These are phyloP conservation scores for Rhizopogon sp. DNA, from an alignment of 768 basidiomycete genomes.

Conservation along the genomic window DNA sequence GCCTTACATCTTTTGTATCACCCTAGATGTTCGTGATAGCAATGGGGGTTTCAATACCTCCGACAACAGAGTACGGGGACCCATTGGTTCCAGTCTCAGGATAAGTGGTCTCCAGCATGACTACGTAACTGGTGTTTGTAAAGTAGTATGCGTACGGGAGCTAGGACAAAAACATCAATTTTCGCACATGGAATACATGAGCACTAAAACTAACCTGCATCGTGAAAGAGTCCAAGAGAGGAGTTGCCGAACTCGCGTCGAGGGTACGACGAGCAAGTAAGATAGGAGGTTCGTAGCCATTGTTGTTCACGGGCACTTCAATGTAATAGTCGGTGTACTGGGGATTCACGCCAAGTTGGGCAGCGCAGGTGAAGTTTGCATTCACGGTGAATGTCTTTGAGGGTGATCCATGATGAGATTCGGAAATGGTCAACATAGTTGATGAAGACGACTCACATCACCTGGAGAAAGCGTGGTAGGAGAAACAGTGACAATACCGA, in stretches of 20 bases:
- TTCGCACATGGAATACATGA: background rate
- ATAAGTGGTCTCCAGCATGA: slow-evolving; percentile 20
- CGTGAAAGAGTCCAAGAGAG: slow-evolving; percentile 11
- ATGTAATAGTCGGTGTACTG: slow-evolving; percentile 28
- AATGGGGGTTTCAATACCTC: slow-evolving; percentile 12
- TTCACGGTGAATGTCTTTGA: slow-evolving; percentile 16
- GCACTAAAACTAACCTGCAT: slow-evolving; percentile 9
- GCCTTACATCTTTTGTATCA: too few relatives aligned
- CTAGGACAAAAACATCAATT: slow-evolving; percentile 12
- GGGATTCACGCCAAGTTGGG: slow-evolving; percentile 14
- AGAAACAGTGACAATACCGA: slow-evolving; percentile 12
- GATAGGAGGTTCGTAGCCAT: slow-evolving; percentile 24
- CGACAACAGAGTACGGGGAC: slow-evolving; percentile 16
- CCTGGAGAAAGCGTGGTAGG: slow-evolving; percentile 19
- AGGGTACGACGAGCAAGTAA: slow-evolving; percentile 20
- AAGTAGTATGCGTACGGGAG: slow-evolving; percentile 21
- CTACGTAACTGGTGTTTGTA: slow-evolving; percentile 14
- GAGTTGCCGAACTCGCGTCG: background rate
- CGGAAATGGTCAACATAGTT: background rate
- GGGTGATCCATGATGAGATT: slow-evolving; percentile 1
- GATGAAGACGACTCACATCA: slow-evolving; percentile 11
- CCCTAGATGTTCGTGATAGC: slow-evolving; percentile 8
- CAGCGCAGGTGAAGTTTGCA: slow-evolving; percentile 22
- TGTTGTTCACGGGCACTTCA: slow-evolving; percentile 27
- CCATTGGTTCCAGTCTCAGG: slow-evolving; percentile 16